Evolutionary conservation across 176 grass and related monocot genomes (phyloP).

Genomic region (Paspalum notatum): DNA sequence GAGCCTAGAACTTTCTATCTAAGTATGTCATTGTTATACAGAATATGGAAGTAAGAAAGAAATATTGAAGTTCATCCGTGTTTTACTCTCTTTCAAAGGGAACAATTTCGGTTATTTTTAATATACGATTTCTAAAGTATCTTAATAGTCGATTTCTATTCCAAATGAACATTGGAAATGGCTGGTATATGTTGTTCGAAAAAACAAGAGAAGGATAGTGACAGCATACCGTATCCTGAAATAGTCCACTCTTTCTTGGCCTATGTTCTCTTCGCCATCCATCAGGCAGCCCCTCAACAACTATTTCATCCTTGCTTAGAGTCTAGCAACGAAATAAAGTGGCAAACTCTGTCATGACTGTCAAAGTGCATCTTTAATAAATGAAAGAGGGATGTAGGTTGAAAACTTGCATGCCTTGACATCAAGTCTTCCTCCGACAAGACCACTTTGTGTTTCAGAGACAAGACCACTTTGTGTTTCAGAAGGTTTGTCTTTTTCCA

Average conservation of each 20-base stretch:
- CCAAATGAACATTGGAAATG: not conserved
- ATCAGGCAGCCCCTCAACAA: slow-evolving; percentile 42
- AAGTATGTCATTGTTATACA: not conserved
- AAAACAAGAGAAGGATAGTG: slow-evolving; percentile 4
- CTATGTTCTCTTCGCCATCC: slow-evolving; percentile 60
- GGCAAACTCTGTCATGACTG: not conserved
- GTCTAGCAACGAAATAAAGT: slow-evolving; percentile 37
- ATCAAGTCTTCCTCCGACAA: not conserved
- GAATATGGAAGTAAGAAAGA: not conserved
- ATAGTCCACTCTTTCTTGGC: slow-evolving; percentile 44
- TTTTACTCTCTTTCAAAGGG: not conserved
- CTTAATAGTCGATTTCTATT: not conserved
- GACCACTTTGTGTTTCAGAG: not conserved
- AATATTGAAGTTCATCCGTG: not conserved
- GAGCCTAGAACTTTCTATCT: not conserved
- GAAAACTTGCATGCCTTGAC: not conserved
- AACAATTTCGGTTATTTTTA: not conserved
- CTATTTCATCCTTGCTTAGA: slow-evolving; percentile 25
- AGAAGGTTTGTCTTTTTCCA: slow-evolving; percentile 15
- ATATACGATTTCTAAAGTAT: not conserved
- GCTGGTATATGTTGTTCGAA: slow-evolving; percentile 13
- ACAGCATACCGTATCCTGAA: slow-evolving; percentile 48
- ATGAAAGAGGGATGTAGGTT: not conserved
- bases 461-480: not conserved
- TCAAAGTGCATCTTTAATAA: not conserved